Evolutionary conservation across 345 rosid genomes (phyloP).

Genomic region (Ailanthus altissimus): DNA sequence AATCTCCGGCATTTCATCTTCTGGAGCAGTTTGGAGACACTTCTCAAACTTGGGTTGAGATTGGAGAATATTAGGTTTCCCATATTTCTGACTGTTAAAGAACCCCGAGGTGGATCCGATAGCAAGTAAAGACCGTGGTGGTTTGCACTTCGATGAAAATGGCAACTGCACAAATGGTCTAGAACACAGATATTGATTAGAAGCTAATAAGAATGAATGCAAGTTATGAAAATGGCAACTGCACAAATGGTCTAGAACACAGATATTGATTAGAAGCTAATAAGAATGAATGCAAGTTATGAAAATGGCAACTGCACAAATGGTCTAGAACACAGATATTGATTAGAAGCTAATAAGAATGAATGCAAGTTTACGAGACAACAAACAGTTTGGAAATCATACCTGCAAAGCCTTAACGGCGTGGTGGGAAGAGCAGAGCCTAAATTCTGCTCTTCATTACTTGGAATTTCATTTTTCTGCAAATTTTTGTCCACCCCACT

Average conservation of each 20-base stretch:
- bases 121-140: conserved; percentile 56
- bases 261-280: conserved; percentile 17
- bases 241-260: conserved; percentile 58
- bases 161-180: conserved; percentile 71
- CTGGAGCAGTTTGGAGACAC: conserved; percentile 44
- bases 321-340: conserved; percentile 45
- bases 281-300: no score
- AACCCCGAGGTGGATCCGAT: conserved; percentile 48
- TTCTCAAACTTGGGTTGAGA: conserved; percentile 51
- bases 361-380: background rate
- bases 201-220: conserved; percentile 6
- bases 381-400: conserved; percentile 1
- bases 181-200: conserved; percentile 26
- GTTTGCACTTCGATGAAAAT: conserved; percentile 66
- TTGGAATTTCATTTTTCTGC: conserved; percentile 44
- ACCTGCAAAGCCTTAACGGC: conserved; percentile 83
- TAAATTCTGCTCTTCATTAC: conserved; percentile 57
- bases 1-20: conserved; percentile 68
- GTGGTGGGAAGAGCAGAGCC: conserved; percentile 62
- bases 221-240: conserved; percentile 56
- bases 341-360: conserved; percentile 11
- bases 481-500: conserved; percentile 32
- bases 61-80: conserved; percentile 43
- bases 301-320: conserved; percentile 68
- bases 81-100: conserved; percentile 36